Evolutionary conservation across 345 rosid genomes (phyloP), one percentile per base, ranked within the genome.

Genomic region (Excoecaria cochinchinensis): DNA sequence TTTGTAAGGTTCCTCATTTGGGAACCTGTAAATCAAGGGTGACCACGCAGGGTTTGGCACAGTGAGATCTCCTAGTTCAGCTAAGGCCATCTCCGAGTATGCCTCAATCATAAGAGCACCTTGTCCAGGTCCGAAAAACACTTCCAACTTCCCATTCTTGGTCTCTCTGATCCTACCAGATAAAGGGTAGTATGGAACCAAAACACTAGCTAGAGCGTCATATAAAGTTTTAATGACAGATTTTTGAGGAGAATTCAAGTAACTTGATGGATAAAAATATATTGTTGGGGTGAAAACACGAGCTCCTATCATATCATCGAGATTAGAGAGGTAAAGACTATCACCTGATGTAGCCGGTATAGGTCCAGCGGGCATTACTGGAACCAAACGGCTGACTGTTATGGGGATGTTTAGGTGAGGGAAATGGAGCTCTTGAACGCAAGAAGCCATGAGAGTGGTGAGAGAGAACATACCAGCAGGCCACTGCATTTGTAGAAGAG

Each of bases 1-100:
- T 75, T 89, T 91, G 79, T 90, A 95, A 0, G 97, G 88, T 78
- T 90, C 97, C 81, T 95, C 99, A 39, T 83, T 70, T 6, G 85
- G 90, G 65, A 86, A 82, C 70, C 78, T 86, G 80, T 80, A 91
- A 78, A 92, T 84, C 82, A 95, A 69, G 3, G 94, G 97, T 13
- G 86, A 72, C 97, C 97, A 92, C 6, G 90, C 90, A 1, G 99
- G 97, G 75, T 92, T 95, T 9, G 99, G 99, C 71, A 92, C 94
- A 0, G 91, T 70, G 6, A 95, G 87, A 70, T 95, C 95, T 50
- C 99, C 92, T 10, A 95, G 83, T 67, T 94, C 91, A 13, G 80
- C 81, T 53, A 92, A 81, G 40, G 82, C 58, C 88, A 87, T 71
- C 38, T 86, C 77, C 4, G 91, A 84, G 74, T 73, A 82, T 0